Base-by-base conservation (phyloP, 805 yeast species). In the Pichia nanzhaoensis region DNA sequence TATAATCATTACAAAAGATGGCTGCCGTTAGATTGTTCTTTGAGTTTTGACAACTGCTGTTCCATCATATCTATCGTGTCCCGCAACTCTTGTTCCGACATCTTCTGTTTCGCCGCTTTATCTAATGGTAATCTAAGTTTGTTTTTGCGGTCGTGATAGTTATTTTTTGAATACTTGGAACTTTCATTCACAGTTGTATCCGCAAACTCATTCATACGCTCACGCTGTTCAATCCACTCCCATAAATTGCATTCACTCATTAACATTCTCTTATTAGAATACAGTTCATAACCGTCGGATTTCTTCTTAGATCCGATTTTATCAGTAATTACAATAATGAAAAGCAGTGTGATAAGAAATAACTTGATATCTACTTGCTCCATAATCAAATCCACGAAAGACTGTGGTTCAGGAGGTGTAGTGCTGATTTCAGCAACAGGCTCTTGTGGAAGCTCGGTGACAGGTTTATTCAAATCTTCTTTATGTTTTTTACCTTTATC, bases 211-310 rank as follows among this genome's bases (percentile, higher is more conserved):
- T 27, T 10, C 39, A 31, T 36, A 16, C 16, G 32, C 12, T 47
- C 53, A 16, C 51, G 47, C n/a, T 45, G 34, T 28, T 66, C 64
- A 43, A 85, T 69, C 95, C 95, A 85, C 38, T 77, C 72, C 93
- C 93, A 85, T 37, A 85, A 57, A 20, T 73, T 71, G 16, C 72
- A 68, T 60, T 85, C 89, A 48, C 78, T 75, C 45, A 69, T 67
- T 48, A 66, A 54, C 54, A 49, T 64, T 46, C 48, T 65, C 42
- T n/a, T 75, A 16, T 39, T 39, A n/a, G 35, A 27, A 17, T 50
- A 50, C 19, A 47, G 10, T 18, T 39, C 50, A 19, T 37, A 43
- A n/a, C 42, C 46, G n/a, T 14, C 32, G 16, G 38, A 20, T n/a
- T 28, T 22, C 14, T 19, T 24, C 7, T 20, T 13, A n/a, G 19